A percentile compares a stretch with the other conserved stretches of the same genome.
Conservation (phyloP, 2,329 filamentous ascomycete species). For the Aspergillus candidus region DNA sequence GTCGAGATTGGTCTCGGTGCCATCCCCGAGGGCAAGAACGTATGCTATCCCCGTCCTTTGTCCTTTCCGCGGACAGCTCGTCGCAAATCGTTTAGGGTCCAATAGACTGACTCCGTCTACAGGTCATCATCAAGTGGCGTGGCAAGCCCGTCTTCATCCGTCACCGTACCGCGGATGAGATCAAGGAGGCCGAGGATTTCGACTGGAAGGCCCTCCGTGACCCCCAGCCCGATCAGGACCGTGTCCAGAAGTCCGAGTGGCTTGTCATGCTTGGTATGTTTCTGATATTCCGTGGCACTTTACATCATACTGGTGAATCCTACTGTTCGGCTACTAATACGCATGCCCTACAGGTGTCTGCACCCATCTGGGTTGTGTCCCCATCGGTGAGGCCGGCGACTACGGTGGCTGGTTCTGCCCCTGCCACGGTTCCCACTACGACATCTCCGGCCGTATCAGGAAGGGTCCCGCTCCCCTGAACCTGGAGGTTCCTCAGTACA, state of each 20-base stretch:
- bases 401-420: constrained; percentile 99
- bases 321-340: constrained; percentile 2
- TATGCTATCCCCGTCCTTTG: constrained; percentile 43
- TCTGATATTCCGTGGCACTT: too few species aligned
- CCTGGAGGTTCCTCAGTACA: constrained; percentile 88
- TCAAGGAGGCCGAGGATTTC: constrained; percentile 86
- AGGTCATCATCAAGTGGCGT: constrained; percentile 99
- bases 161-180: constrained; percentile 89
- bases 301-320: not conserved
- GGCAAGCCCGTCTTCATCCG: constrained; percentile 99
- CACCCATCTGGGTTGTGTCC: constrained; percentile 98
- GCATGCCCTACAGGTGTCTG: constrained; percentile 66
- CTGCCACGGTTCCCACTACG: constrained; percentile 99
- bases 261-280: constrained; percentile 87
- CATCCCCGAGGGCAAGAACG: constrained; percentile 99
- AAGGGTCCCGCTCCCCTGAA: constrained; percentile 96
- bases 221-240: constrained; percentile 82
- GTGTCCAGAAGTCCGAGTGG: constrained; percentile 98
- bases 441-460: constrained; percentile 96
- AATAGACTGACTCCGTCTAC: constrained; percentile 11
- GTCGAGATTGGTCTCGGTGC: constrained; percentile 89
- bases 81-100: too few species aligned
- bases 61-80: too few species aligned
- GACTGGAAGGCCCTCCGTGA: constrained; percentile 80
- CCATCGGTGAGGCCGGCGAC: constrained; percentile 97